phyloP scores from a whole-genome alignment of 1,284 basidiomycete genomes.

The Pterula multifida region DNA sequence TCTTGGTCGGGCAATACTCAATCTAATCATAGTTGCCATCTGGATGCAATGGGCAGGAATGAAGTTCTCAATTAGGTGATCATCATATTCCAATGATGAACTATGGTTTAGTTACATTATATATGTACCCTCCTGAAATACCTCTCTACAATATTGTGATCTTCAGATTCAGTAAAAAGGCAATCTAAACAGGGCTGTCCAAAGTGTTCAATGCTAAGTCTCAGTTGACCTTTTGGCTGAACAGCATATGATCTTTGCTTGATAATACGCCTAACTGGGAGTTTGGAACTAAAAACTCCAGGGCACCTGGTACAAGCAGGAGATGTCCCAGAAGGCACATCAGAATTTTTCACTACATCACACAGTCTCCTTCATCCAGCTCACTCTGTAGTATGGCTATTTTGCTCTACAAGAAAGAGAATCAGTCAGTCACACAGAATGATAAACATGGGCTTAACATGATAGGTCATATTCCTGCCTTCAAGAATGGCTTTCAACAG shows the following conservation, averaged over 20 bases:
- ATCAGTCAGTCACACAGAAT: conserved; percentile 6
- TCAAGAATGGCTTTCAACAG: conserved; percentile 50
- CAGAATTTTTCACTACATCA: conserved; percentile 15
- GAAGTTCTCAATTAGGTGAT: conserved; percentile 19
- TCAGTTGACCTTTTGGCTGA: no score
- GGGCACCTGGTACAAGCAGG: conserved; percentile 76
- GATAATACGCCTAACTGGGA: conserved; percentile 67
- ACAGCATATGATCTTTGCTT: conserved; percentile 42
- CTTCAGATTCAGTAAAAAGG: not conserved
- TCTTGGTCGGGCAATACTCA: conserved; percentile 45
- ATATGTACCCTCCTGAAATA: not conserved
- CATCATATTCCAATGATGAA: not conserved
- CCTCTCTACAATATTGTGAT: not conserved
- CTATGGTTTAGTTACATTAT: not conserved
- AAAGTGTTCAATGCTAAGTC: not conserved
- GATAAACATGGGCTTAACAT: conserved; percentile 29
- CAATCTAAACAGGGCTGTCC: not conserved
- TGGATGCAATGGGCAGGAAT: conserved; percentile 53
- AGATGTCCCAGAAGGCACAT: not conserved
- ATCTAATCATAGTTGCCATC: conserved; percentile 35
- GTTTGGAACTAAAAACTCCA: conserved; percentile 48
- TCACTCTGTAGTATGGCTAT: conserved; percentile 46
- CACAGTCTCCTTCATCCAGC: conserved; percentile 45
- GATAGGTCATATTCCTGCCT: conserved; percentile 49
- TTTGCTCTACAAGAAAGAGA: conserved; percentile 41